Evolutionary conservation across 2,329 filamentous ascomycete species (phyloP).

Genomic region (Ceratocystis lukuohia): DNA sequence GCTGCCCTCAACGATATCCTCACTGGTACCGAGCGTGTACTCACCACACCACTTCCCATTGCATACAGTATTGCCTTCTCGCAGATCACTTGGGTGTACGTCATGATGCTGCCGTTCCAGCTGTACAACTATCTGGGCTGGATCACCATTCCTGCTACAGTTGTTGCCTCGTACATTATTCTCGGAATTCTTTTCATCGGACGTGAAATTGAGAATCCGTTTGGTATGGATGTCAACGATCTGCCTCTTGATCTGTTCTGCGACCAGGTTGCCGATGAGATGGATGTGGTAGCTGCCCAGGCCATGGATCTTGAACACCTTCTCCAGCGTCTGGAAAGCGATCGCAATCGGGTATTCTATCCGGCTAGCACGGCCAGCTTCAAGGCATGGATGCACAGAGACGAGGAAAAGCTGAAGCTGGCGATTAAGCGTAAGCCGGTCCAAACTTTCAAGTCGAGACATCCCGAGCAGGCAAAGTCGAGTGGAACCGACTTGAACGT

Average conservation of each 20-base stretch:
- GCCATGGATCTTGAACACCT: conserved; percentile 26
- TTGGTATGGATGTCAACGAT: conserved; percentile 73
- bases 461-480: conserved; percentile 12
- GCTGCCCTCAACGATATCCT: conserved; percentile 57
- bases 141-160: conserved; percentile 64
- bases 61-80: conserved; percentile 75
- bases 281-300: conserved; percentile 56
- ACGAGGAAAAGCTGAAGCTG: conserved; percentile 29
- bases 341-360: conserved; percentile 41
- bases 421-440: conserved; percentile 31
- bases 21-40: conserved; percentile 60
- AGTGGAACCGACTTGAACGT: conserved; percentile 15
- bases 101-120: conserved; percentile 70
- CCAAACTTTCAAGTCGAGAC: conserved; percentile 24
- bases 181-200: conserved; percentile 62
- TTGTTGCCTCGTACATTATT: conserved; percentile 67
- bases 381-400: conserved; percentile 30
- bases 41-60: conserved; percentile 68
- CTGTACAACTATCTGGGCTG: conserved; percentile 50
- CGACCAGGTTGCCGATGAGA: conserved; percentile 56
- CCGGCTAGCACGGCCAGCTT: conserved; percentile 35
- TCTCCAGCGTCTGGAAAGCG: conserved; percentile 26
- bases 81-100: conserved; percentile 78
- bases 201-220: conserved; percentile 73
- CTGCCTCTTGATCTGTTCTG: conserved; percentile 65